Evolutionary conservation across 805 yeast genomes (phyloP).

Genomic region (Metschnikowia arizonensis): DNA sequence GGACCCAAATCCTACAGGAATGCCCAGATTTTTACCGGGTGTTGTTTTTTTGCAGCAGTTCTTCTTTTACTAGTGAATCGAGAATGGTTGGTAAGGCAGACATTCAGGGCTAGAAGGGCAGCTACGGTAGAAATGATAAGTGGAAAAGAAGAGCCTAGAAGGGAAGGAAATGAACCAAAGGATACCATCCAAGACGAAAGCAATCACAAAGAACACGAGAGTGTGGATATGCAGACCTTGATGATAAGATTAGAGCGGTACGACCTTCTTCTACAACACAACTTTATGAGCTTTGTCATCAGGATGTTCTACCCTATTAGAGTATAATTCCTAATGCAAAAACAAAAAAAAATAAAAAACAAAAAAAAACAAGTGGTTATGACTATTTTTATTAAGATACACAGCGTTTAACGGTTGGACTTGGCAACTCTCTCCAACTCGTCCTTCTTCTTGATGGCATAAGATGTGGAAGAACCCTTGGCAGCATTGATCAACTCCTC

Average conservation of each 20-base stretch:
- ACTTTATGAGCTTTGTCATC: slow-evolving; percentile 6
- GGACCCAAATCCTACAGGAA: slow-evolving; percentile 42
- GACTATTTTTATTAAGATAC: slow-evolving; percentile 25
- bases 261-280: slow-evolving; percentile 9
- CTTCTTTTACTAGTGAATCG: slow-evolving; percentile 45
- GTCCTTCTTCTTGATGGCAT: slow-evolving; percentile 99
- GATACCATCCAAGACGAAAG: not conserved
- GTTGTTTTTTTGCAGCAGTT: slow-evolving; percentile 41
- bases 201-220: not conserved
- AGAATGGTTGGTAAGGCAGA: slow-evolving; percentile 43
- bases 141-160: not conserved
- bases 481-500: slow-evolving; percentile 99
- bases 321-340: slow-evolving; percentile 3
- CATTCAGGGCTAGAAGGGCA: slow-evolving; percentile 9
- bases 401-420: slow-evolving; percentile 90
- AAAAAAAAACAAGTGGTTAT: slow-evolving; percentile 12
- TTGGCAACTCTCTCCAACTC: slow-evolving; percentile 99
- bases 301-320: slow-evolving; percentile 18
- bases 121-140: slow-evolving; percentile 8
- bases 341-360: too few species aligned
- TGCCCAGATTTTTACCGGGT: slow-evolving; percentile 59
- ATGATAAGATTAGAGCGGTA: slow-evolving; percentile 12
- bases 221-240: slow-evolving; percentile 5
- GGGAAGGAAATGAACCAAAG: not conserved
- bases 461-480: slow-evolving; percentile 99